Base-by-base conservation (phyloP, 441 rosid species). In the Cnidoscolus chayamansa region DNA sequence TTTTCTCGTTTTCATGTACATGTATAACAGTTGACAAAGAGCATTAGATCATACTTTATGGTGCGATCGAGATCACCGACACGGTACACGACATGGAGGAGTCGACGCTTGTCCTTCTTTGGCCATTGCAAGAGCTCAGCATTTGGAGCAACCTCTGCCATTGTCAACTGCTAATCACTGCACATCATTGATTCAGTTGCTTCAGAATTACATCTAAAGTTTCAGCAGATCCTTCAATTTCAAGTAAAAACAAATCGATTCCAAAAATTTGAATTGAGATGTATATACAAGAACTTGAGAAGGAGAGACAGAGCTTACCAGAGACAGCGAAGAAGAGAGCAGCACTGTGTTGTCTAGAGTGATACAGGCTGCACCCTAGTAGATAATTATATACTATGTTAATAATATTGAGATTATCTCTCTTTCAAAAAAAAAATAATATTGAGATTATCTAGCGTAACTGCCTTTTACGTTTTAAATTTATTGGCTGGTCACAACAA, bases 11-110 rank as follows among this genome's bases (percentile, higher is more conserved):
- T 5, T 58, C 30, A 51, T 32, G 32, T 7, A 32, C 10, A 40
- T 43, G 68, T 63, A 40, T 9, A 9, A 48, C 51, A 48, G 11
- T 48, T 48, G 8, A 10, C 7, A 17, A 69, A 3, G 37, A 16
- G 13, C 50, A 10, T 17, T 7, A 20, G 7, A 32, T 25, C 81
- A 48, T 76, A 92, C 99, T 86, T 55, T 73, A 95, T 92, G 16
- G 99, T 89, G 65, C 98, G 96, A 51, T 92, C 96, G 56, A 92
- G 96, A 70, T 95, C 93, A 35, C 98, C 97, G 55, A 92, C 96
- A 15, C 96, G 98, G 75, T 92, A 95, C 56, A 95, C 99, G 25
- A 78, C 98, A 71, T 95, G 98, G 74, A 95, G 95, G 1, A 92
- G 9, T 3, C 99, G 88, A 49, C 96, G 98, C 62, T 81, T 90